Percentiles rank a stretch among this genome's conserved stretches.
phyloP scores from a whole-genome alignment of 495 filamentous ascomycete genomes.

The Acidomyces sp. region DNA sequence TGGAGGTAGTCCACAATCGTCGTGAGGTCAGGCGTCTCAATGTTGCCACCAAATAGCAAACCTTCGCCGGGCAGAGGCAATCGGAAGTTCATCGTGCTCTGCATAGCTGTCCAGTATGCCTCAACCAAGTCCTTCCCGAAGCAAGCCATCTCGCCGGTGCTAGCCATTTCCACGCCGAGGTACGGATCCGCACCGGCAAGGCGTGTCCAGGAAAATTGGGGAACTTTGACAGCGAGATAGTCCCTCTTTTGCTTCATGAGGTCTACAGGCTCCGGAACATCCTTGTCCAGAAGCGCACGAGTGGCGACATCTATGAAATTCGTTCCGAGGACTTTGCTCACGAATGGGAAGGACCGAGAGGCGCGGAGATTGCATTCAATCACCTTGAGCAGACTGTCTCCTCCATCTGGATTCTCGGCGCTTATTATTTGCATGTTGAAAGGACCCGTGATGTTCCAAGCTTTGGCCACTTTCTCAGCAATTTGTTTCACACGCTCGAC shows the following conservation, averaged over 20 bases:
- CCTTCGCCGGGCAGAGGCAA: conserved; percentile 86
- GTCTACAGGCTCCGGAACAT: conserved; percentile 76
- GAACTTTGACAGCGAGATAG: conserved; percentile 92
- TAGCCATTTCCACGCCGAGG: conserved; percentile 94
- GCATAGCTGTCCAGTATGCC: conserved; percentile 92
- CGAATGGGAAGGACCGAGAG: conserved; percentile 94
- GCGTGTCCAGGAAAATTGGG: conserved; percentile 97
- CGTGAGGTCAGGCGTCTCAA: conserved; percentile 48
- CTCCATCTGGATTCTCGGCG: conserved; percentile 54
- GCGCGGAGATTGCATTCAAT: conserved; percentile 98
- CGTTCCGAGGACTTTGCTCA: conserved; percentile 87
- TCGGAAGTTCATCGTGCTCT: conserved; percentile 99
- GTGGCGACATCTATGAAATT: conserved; percentile 98
- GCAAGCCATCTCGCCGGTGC: conserved; percentile 94
- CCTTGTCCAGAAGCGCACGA: conserved; percentile 74
- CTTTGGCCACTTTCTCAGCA: conserved; percentile 88
- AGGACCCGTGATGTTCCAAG: conserved; percentile 91
- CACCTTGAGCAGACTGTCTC: conserved; percentile 70
- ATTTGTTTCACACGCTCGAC: conserved; percentile 87
- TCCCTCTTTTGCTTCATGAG: conserved; percentile 78
- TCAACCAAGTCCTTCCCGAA: conserved; percentile 93
- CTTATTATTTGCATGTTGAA: conserved; percentile 99
- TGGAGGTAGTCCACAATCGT: conserved; percentile 69
- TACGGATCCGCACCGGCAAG: conserved; percentile 96
- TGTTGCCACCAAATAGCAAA: conserved; percentile 83